Conservation (phyloP, 2,329 filamentous ascomycete species). For the Aspergillus pseudonomiae region DNA sequence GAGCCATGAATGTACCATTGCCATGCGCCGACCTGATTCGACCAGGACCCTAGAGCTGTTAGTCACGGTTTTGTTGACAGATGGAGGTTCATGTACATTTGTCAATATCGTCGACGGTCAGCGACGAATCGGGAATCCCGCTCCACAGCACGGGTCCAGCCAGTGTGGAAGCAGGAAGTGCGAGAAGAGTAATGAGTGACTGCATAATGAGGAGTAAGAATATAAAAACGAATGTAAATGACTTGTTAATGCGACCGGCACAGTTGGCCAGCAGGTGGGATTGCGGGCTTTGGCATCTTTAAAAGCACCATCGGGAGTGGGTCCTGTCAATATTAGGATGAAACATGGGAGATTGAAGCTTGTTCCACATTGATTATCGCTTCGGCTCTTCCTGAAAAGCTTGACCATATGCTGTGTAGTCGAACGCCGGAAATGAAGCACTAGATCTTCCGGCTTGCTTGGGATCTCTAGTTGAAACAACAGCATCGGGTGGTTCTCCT, state of each 20-base stretch:
- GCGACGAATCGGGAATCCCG: slow-evolving; percentile 29
- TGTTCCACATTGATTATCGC: not conserved
- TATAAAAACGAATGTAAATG: not conserved
- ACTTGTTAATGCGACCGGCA: not conserved
- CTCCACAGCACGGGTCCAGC: slow-evolving; percentile 33
- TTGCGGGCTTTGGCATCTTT: not conserved
- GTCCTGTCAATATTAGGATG: not conserved
- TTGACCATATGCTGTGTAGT: not conserved
- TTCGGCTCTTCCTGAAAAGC: not conserved
- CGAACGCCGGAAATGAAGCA: not conserved
- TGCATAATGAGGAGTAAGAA: not conserved
- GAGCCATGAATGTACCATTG: slow-evolving; percentile 77
- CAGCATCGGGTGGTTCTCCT: not conserved
- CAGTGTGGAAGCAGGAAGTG: slow-evolving; percentile 9
- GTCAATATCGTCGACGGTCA: slow-evolving; percentile 29
- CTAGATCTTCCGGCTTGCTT: not conserved
- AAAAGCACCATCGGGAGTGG: not conserved
- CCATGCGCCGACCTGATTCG: slow-evolving; percentile 68
- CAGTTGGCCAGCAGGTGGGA: not conserved
- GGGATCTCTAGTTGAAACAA: not conserved
- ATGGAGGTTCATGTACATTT: slow-evolving; percentile 19
- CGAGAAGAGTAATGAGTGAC: slow-evolving; percentile 3
- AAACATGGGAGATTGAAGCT: not conserved
- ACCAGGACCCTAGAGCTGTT: slow-evolving; percentile 60
- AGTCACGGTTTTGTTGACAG: not conserved